These are phyloP conservation scores for Hamigera avellanea DNA, from an alignment of 495 filamentous ascomycete species.

Conservation along the genomic window DNA sequence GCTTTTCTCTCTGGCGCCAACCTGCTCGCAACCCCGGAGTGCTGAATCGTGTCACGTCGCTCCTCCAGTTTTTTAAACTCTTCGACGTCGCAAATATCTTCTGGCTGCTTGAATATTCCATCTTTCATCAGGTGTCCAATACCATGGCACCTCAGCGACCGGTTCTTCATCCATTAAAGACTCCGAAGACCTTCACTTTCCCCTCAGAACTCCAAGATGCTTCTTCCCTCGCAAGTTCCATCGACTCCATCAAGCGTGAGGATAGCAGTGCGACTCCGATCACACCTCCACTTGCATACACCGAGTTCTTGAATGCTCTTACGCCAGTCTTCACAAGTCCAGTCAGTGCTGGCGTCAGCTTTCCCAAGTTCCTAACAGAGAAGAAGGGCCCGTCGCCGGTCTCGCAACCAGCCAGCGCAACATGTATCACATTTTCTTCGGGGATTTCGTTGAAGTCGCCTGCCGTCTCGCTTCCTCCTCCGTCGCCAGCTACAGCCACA, in stretches of 20 bases:
- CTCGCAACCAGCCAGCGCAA: constrained; percentile 29
- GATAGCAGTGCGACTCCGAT: constrained; percentile 65
- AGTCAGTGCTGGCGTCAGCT: constrained; percentile 18
- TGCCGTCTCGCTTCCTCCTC: constrained; percentile 15
- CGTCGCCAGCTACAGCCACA: constrained; percentile 16
- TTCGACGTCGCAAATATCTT: too few relatives aligned
- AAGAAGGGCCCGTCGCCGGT: constrained; percentile 20
- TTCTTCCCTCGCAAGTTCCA: constrained; percentile 15
- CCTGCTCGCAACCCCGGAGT: too few relatives aligned
- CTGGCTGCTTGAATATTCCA: too few relatives aligned
- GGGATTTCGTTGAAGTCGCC: constrained; percentile 4
- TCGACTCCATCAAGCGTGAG: constrained; percentile 36
- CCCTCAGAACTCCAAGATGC: constrained; percentile 56
- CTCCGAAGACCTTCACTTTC: constrained; percentile 64
- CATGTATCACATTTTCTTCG: constrained; percentile 19
- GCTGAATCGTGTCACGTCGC: too few relatives aligned
- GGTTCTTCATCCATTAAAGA: constrained; percentile 60
- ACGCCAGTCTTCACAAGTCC: constrained; percentile 51
- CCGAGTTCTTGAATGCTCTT: constrained; percentile 77
- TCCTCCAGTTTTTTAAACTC: too few relatives aligned
- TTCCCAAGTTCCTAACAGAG: constrained; percentile 21
- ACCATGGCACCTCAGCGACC: constrained; percentile 48
- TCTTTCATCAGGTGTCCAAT: background rate
- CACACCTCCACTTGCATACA: constrained; percentile 83
- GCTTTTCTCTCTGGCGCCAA: too few relatives aligned